Percentiles rank a stretch among this genome's conserved stretches.
Evolutionary conservation across 2,329 filamentous ascomycete genomes (phyloP).

Genomic region (Clarireedia paspali): DNA sequence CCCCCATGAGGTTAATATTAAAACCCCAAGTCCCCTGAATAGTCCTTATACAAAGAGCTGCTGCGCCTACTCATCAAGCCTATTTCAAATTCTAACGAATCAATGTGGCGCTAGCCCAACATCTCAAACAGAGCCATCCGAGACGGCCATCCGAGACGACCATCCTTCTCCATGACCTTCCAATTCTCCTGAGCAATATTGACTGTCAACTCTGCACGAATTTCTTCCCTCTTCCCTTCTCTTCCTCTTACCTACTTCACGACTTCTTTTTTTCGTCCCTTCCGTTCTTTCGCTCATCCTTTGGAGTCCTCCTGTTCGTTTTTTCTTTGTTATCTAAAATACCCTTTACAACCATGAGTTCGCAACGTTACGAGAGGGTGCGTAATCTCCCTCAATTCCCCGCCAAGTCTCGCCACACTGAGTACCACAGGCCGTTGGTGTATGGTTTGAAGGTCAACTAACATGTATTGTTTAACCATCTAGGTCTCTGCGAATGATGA

Average conservation of each 20-base stretch:
- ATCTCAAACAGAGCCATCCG: constrained; percentile 7
- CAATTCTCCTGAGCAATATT: neutral
- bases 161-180: constrained; percentile 6
- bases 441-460: too few species aligned
- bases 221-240: neutral
- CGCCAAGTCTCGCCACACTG: constrained; percentile 17
- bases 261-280: constrained; percentile 10
- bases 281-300: constrained; percentile 14
- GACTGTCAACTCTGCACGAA: neutral
- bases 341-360: constrained; percentile 23
- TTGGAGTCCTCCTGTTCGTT: constrained; percentile 14
- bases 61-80: neutral
- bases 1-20: neutral
- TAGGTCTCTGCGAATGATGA: constrained; percentile 55
- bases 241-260: constrained; percentile 9
- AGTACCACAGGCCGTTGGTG: too few species aligned
- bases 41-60: neutral
- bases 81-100: constrained; percentile 3
- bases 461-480: neutral
- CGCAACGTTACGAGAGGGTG: constrained; percentile 48
- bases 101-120: constrained; percentile 2
- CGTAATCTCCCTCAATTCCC: constrained; percentile 19
- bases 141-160: neutral
- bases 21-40: neutral
- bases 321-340: constrained; percentile 21